A percentile compares a stretch with the other conserved stretches of the same genome.
phyloP scores from a whole-genome alignment of 2,329 filamentous ascomycete species.

The Penicillium decumbens region DNA sequence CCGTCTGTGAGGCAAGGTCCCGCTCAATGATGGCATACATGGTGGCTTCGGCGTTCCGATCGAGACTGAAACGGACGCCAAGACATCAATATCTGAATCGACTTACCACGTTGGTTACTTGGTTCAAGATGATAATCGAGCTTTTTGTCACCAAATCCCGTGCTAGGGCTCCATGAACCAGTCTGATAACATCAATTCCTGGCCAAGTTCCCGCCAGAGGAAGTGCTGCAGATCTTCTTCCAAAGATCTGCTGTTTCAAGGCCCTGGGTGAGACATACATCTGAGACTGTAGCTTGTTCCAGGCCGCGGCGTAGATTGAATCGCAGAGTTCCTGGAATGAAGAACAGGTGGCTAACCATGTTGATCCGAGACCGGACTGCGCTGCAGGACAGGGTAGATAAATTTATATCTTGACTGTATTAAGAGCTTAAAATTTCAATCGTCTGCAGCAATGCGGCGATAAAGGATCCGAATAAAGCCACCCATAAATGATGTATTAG shows the following conservation, averaged over 20 bases:
- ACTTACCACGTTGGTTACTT: constrained; percentile 21
- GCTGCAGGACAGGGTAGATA: constrained; percentile 12
- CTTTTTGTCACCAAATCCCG: constrained; percentile 54
- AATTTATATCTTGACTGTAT: constrained; percentile 25
- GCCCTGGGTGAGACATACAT: constrained; percentile 21
- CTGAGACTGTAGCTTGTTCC: too few relatives aligned
- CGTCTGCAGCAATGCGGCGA: constrained; percentile 22
- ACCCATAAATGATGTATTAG: too few relatives aligned
- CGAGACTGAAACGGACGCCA: constrained; percentile 5
- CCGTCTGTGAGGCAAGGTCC: constrained; percentile 23
- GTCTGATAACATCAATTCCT: constrained; percentile 37
- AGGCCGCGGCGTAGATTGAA: constrained; percentile 20
- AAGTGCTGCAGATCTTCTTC: constrained; percentile 17
- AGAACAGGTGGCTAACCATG: constrained; percentile 21
- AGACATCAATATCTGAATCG: background rate
- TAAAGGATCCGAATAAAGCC: too few relatives aligned
- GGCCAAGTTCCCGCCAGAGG: constrained; percentile 20
- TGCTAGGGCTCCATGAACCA: constrained; percentile 67
- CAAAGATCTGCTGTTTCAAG: constrained; percentile 24
- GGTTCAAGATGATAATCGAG: constrained; percentile 15
- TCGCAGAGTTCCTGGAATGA: constrained; percentile 23
- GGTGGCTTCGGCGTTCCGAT: too few relatives aligned
- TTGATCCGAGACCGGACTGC: constrained; percentile 19
- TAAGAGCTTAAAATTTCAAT: constrained; percentile 24
- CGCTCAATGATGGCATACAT: too few relatives aligned